Evolutionary conservation across 805 yeast species (phyloP), one percentile per base, ranked within the genome.

Genomic region (Debaryomyces prosopidis): DNA sequence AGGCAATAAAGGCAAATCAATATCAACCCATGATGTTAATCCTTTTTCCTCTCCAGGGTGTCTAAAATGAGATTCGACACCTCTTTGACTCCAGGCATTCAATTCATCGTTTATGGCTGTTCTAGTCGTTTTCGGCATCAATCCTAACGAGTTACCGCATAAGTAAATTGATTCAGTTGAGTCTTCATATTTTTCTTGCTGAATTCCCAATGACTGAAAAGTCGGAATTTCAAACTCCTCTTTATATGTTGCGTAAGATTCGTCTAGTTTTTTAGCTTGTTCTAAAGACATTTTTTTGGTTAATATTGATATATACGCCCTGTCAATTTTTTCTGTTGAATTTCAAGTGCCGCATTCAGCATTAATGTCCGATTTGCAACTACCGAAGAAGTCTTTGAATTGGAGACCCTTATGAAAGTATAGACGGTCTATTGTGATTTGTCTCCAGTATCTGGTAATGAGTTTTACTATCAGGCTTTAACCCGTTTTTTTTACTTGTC

Each of bases 71-170:
- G 94, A 80, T 50, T 87, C 90, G 6, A 91, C 98, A 2, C 84
- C 98, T 28, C 90, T 69, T 20, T 63, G 71, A 26, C 80, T 73
- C 98, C 98, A 91, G 0, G 94, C 96, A 51, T 82, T 78, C 40
- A 91, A 68, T 63, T 91, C 97, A 34, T 70, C 75, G 40, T 66
- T 65, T 12, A 91, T 69, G 12, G 87, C 86, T 5, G 52, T 50
- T 28, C 79, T 69, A 0, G 91, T 83, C 6, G 70, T 59, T 41
- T 65, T 70, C 0, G 98, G 97, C 91, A 89, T 87, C 47, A 91
- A 68, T 0, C 98, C 98, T 5, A 91, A 78, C n/a, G 96, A 89
- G 69, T 91, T 92, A 2, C 98, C 98, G 66, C 96, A 89, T 39
- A 91, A 71, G 60, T 91, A 92, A 17, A 77, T 71, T 10, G 79